Conservation (phyloP, 495 filamentous ascomycete genomes). For the Hypoxylon fuscum region DNA sequence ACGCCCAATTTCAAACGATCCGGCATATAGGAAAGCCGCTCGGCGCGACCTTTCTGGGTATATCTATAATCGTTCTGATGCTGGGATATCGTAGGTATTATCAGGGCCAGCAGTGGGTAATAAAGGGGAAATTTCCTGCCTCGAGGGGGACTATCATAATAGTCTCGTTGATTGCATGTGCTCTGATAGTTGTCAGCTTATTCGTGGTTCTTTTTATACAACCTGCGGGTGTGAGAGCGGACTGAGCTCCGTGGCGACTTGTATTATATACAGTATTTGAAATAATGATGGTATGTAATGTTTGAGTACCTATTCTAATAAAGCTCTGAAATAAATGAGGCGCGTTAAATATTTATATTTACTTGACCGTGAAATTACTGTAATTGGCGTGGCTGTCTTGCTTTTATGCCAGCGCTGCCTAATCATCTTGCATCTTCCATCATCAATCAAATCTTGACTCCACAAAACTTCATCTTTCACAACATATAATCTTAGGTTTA, state of each 20-base stretch:
- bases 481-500: constrained; percentile 2
- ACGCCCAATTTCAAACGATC: constrained; percentile 56
- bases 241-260: too few relatives aligned
- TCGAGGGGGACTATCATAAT: constrained; percentile 86
- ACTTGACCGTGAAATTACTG: neutral
- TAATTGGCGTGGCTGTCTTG: neutral
- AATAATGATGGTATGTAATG: constrained; percentile 15
- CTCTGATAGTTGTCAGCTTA: constrained; percentile 75
- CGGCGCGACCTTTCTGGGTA: constrained; percentile 88
- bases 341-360: neutral
- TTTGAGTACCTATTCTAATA: neutral
- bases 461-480: constrained; percentile 23
- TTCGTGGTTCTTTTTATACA: constrained; percentile 76
- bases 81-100: constrained; percentile 76
- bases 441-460: constrained; percentile 18
- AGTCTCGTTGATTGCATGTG: constrained; percentile 72
- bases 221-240: constrained; percentile 56
- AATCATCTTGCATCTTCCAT: neutral
- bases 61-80: constrained; percentile 85
- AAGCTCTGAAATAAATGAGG: neutral
- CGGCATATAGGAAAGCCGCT: constrained; percentile 89
- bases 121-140: constrained; percentile 92
- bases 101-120: constrained; percentile 82
- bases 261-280: neutral
- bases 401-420: neutral